Evolutionary conservation across 768 basidiomycete genomes (phyloP).

Genomic region (Neoboletus magnificus): DNA sequence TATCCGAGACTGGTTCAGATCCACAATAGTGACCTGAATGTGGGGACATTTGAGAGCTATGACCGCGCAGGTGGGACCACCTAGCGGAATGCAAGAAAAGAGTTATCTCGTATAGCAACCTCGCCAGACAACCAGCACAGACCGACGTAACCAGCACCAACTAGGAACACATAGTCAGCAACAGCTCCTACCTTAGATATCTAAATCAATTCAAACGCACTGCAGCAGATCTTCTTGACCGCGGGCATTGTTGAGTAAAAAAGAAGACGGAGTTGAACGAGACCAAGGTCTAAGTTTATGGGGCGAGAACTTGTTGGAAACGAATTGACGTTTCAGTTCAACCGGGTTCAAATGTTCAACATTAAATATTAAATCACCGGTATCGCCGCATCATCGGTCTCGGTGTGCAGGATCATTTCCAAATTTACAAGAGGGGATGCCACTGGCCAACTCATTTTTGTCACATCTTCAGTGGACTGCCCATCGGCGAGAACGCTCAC

Average conservation of each 20-base stretch:
- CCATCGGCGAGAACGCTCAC: not conserved
- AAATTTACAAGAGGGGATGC: no score
- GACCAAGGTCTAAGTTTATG: not conserved
- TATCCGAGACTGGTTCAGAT: constrained; percentile 91
- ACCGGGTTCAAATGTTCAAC: not conserved
- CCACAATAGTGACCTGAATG: constrained; percentile 95
- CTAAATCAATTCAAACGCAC: constrained; percentile 44
- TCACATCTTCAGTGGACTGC: not conserved
- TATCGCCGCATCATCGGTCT: not conserved
- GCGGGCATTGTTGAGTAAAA: constrained; percentile 33
- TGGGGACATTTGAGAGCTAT: constrained; percentile 92
- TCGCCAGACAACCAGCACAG: constrained; percentile 25
- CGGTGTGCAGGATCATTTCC: not conserved
- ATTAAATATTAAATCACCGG: not conserved
- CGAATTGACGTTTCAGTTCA: not conserved
- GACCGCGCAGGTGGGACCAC: constrained; percentile 94
- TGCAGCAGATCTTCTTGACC: constrained; percentile 85
- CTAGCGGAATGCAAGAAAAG: constrained; percentile 38
- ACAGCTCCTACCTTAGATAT: not conserved
- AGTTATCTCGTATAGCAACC: constrained; percentile 6
- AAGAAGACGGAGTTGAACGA: no score
- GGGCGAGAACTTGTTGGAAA: not conserved
- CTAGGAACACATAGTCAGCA: constrained; percentile 35
- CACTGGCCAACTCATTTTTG: not conserved
- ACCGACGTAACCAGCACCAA: constrained; percentile 95